Conservation (phyloP, 2,329 filamentous ascomycete genomes). For the Fulvia fulva region DNA sequence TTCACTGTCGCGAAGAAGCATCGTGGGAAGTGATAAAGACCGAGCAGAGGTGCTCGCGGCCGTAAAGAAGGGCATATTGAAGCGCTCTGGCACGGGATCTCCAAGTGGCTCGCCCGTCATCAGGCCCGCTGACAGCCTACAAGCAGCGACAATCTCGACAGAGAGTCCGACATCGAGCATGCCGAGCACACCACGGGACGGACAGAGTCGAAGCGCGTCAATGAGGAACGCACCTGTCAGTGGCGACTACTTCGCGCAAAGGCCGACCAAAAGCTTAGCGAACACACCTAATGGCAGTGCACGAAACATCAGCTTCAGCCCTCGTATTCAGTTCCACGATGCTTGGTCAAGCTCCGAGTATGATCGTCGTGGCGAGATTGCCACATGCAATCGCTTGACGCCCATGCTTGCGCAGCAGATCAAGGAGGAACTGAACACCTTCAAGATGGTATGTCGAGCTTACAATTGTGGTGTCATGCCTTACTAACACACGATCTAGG, state of each 20-base stretch:
- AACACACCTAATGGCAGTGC: conserved; percentile 67
- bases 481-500: conserved; percentile 58
- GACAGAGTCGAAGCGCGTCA: conserved; percentile 49
- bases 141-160: conserved; percentile 59
- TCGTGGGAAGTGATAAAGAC: conserved; percentile 84
- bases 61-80: conserved; percentile 92
- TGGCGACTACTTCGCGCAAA: conserved; percentile 85
- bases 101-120: conserved; percentile 67
- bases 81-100: conserved; percentile 65
- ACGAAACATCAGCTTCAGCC: conserved; percentile 72
- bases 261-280: conserved; percentile 75
- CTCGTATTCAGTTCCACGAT: conserved; percentile 89
- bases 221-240: conserved; percentile 63
- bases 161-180: conserved; percentile 82
- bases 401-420: conserved; percentile 98
- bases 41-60: conserved; percentile 87
- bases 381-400: conserved; percentile 95
- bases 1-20: conserved; percentile 69
- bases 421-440: conserved; percentile 97
- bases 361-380: conserved; percentile 90
- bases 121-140: conserved; percentile 55
- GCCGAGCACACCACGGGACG: conserved; percentile 82
- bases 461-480: no score
- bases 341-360: conserved; percentile 96
- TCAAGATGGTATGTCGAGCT: conserved; percentile 82